Percentiles rank a stretch among this genome's conserved stretches.
These are phyloP conservation scores for Pseudopediastrum boryanum DNA, from an alignment of 139 green algal genomes.

Conservation along the genomic window DNA sequence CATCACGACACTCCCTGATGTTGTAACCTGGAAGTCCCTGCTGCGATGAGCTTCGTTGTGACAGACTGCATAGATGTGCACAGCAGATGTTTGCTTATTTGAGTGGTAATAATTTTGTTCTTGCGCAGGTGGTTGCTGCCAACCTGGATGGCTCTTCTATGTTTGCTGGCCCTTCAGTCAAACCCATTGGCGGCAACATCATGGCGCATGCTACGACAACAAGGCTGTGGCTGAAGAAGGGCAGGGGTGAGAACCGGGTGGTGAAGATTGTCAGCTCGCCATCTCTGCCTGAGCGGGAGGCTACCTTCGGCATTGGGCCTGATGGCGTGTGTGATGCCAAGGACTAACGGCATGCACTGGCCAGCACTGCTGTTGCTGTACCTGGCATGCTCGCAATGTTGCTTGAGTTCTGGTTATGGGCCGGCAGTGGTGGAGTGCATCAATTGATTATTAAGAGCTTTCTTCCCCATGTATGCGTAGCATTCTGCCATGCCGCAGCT, in stretches of 20 bases:
- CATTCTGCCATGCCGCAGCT: too few species aligned
- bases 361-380: not conserved
- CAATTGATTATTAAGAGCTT: not conserved
- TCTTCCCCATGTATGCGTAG: not conserved
- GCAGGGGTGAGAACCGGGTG: conserved; percentile 80
- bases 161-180: conserved; percentile 92
- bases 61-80: too few species aligned
- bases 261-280: conserved; percentile 93
- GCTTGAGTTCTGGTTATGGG: not conserved
- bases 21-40: too few species aligned
- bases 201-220: conserved; percentile 99
- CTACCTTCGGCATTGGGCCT: conserved; percentile 84
- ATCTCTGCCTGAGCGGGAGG: conserved; percentile 91
- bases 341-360: conserved; percentile 67
- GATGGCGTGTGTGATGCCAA: conserved; percentile 90
- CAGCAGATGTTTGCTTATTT: too few species aligned
- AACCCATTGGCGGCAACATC: conserved; percentile 99
- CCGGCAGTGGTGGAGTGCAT: not conserved
- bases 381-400: not conserved
- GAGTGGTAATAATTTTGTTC: too few species aligned
- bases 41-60: too few species aligned
- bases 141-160: conserved; percentile 90
- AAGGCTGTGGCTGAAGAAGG: conserved; percentile 91
- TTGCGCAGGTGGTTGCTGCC: conserved; percentile 74
- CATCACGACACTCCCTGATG: too few species aligned